Conservation (phyloP, 1,139 yeast genomes). For the Blastobotrys buckinghamii region DNA sequence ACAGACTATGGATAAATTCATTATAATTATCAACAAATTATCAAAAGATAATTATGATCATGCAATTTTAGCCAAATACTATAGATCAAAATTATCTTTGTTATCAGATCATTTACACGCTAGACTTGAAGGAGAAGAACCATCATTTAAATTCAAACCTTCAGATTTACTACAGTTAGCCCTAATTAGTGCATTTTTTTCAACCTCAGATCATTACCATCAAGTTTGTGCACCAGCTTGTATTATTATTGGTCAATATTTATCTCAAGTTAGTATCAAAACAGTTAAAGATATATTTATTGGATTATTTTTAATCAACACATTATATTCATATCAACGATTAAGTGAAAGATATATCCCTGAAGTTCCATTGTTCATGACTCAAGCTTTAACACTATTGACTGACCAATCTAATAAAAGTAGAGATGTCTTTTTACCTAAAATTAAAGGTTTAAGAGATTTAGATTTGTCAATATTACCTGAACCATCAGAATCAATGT, state of each 20-base stretch:
- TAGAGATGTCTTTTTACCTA: neutral
- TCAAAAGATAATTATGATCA: constrained; percentile 60
- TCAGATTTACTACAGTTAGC: constrained; percentile 56
- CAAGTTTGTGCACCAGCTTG: constrained; percentile 80
- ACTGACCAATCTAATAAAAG: neutral
- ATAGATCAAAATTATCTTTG: constrained; percentile 43
- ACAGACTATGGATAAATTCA: too few species aligned
- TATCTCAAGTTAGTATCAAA: constrained; percentile 46
- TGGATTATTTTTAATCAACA: constrained; percentile 60
- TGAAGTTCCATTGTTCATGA: constrained; percentile 51
- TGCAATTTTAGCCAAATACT: constrained; percentile 46
- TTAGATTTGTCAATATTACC: neutral
- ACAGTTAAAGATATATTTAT: constrained; percentile 38
- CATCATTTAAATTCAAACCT: constrained; percentile 12
- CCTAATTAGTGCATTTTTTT: constrained; percentile 69
- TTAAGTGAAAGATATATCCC: constrained; percentile 77
- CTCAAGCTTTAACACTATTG: neutral
- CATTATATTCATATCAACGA: constrained; percentile 66
- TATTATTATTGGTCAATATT: constrained; percentile 63
- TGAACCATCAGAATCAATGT: too few species aligned
- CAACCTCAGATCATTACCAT: constrained; percentile 96
- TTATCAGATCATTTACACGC: constrained; percentile 42
- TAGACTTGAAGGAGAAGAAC: constrained; percentile 19
- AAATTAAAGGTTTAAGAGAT: neutral
- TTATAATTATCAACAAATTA: constrained; percentile 42